Base-by-base conservation (phyloP, 495 filamentous ascomycete genomes). In the Neurospora pannonica region DNA sequence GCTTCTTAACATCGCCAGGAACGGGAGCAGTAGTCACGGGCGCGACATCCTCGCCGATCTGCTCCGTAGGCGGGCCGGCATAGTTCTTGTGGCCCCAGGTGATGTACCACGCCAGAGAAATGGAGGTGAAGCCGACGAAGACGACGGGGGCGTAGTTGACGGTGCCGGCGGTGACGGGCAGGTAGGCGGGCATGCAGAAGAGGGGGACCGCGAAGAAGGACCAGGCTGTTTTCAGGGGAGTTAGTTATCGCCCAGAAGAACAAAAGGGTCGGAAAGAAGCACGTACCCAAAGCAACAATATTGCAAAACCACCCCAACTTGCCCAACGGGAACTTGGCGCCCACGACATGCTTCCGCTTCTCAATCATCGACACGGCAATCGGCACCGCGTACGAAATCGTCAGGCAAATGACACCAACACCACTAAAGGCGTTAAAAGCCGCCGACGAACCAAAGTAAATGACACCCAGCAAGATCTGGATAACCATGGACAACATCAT, bases 71-170 rank as follows among this genome's bases (percentile, higher is more conserved):
- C 0, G 92, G 92, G 0, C 92, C 92, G 11, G 83, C 86, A 79
- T 93, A 94, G 76, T 91, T 85, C 80, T 90, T 90, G 74, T 89
- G 87, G 42, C 92, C 92, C 85, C 92, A 84, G 48, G 79, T 76
- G 13, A 76, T 76, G 78, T 86, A 86, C 84, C 83, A 86, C 48
- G 76, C 72, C 7, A 77, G 76, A 19, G 83, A 86, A 36, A 90
- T 80, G 15, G 82, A 81, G 70, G 89, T 85, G 72, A 92, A 91
- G 3, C 87, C 90, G 28, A 89, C 86, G 38, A 86, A 83, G 3
- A 90, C 90, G 0, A 91, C 90, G 8, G 88, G 87, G 1, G 90
- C 90, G 76, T 92, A 92, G 78, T 91, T 90, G 76, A 92, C 81
- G 31, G 86, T 90, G 75, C 87, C 82, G 9, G 82, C 84, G 3